These are phyloP conservation scores for Populus deltoides DNA, from an alignment of 345 rosid species.

Conservation along the genomic window DNA sequence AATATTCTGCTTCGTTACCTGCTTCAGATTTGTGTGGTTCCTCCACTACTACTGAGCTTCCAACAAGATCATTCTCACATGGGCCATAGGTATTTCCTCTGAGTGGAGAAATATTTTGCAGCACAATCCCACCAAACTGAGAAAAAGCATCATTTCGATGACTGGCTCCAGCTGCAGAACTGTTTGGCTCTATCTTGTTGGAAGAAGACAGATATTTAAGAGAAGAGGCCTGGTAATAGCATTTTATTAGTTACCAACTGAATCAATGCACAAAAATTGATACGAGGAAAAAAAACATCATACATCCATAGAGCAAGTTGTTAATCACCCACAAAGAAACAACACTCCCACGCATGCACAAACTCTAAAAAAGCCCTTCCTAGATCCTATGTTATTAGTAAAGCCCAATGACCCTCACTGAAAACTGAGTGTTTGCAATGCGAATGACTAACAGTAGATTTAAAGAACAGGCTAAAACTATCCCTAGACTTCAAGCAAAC, in stretches of 20 bases:
- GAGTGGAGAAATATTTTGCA: slow-evolving; percentile 7
- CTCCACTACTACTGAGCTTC: not conserved
- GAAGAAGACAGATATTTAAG: slow-evolving; percentile 6
- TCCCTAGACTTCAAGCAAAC: not conserved
- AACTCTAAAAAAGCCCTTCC: too few species aligned
- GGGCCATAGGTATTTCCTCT: slow-evolving; percentile 4
- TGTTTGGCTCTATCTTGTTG: not conserved
- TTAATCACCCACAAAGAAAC: not conserved
- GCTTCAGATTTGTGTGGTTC: not conserved
- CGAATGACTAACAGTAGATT: not conserved
- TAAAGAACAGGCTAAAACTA: not conserved
- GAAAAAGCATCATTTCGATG: slow-evolving; percentile 12
- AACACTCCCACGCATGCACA: too few species aligned
- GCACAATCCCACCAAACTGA: not conserved
- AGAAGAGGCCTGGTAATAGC: slow-evolving; percentile 6
- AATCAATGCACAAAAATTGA: not conserved
- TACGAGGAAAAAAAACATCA: not conserved
- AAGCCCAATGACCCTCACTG: too few species aligned
- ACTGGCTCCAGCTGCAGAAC: not conserved
- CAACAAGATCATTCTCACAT: slow-evolving; percentile 1
- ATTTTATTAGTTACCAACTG: not conserved
- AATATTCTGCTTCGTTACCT: slow-evolving; percentile 3
- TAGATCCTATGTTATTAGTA: too few species aligned
- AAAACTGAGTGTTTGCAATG: too few species aligned
- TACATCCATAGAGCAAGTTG: not conserved